Percentiles rank a stretch among this genome's conserved stretches.
Evolutionary conservation across 2,329 filamentous ascomycete genomes (phyloP).

Genomic region (Helicocarpus griseus): DNA sequence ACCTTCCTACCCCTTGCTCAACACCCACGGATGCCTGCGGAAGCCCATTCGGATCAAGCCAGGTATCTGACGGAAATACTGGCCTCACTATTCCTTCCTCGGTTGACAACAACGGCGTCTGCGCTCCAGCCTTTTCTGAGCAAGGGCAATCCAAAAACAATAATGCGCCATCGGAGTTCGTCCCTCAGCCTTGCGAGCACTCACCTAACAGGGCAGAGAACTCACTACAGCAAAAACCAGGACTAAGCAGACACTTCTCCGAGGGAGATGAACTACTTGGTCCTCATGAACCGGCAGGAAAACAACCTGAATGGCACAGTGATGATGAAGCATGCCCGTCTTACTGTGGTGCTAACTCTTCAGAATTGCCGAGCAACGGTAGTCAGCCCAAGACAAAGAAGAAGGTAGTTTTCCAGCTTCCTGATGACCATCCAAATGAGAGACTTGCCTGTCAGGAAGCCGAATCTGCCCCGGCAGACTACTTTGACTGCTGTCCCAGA

Average conservation of each 20-base stretch:
- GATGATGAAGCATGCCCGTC: conserved; percentile 12
- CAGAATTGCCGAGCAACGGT: background rate
- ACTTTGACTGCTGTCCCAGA: background rate
- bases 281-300: background rate
- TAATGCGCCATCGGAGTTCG: background rate
- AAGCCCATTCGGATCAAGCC: conserved; percentile 8
- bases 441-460: background rate
- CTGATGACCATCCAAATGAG: background rate
- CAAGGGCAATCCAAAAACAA: background rate
- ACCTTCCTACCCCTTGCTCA: conserved; percentile 14
- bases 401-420: conserved; percentile 2
- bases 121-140: background rate
- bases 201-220: background rate
- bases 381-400: conserved; percentile 1
- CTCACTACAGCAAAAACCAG: conserved; percentile 1
- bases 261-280: conserved; percentile 4
- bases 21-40: conserved; percentile 9
- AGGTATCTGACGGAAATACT: conserved; percentile 21
- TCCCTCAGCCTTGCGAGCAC: conserved; percentile 1
- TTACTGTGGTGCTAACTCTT: conserved; percentile 1
- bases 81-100: conserved; percentile 20
- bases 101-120: background rate
- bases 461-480: background rate
- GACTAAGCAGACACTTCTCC: conserved; percentile 9
- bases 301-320: conserved; percentile 11